Percentiles rank a stretch among this genome's conserved stretches.
phyloP scores from a whole-genome alignment of 129 eudicot species.

The Flaveria sonorensis region DNA sequence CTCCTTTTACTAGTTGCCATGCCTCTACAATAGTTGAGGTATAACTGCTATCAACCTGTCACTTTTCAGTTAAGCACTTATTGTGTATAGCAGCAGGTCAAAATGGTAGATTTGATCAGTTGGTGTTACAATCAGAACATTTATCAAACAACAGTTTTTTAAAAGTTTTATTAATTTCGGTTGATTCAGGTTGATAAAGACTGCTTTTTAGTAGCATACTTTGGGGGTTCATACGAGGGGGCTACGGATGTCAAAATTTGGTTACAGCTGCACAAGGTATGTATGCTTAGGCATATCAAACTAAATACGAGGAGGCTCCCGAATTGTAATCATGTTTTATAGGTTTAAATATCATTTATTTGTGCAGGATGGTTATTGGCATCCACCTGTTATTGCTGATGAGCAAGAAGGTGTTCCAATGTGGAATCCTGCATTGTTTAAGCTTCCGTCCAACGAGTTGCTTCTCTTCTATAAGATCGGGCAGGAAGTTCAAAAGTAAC shows the following conservation, averaged over 20 bases:
- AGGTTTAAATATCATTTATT: not conserved
- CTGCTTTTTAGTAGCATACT: conserved; percentile 82
- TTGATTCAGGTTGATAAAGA: conserved; percentile 69
- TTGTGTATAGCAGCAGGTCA: not conserved
- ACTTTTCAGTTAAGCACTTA: not conserved
- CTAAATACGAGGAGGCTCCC: not conserved
- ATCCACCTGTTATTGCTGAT: conserved; percentile 68
- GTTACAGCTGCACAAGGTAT: conserved; percentile 80
- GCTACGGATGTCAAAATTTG: conserved; percentile 93
- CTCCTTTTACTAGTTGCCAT: conserved; percentile 88
- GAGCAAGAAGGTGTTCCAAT: conserved; percentile 68
- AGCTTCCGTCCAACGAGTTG: conserved; percentile 79
- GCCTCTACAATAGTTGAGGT: conserved; percentile 99
- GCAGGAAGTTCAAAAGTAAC: conserved; percentile 78
- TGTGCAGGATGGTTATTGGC: conserved; percentile 81
- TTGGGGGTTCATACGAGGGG: conserved; percentile 89
- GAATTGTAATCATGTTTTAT: not conserved
- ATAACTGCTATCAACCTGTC: not conserved
- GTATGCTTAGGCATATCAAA: not conserved
- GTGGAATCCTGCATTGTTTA: conserved; percentile 96
- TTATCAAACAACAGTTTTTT: not conserved
- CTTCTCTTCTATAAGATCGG: conserved; percentile 89
- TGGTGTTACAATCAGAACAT: not conserved
- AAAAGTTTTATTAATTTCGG: not conserved
- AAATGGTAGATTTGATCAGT: not conserved